A percentile compares a stretch with the other conserved stretches of the same genome.
Conservation (phyloP, 2,329 filamentous ascomycete genomes). For the Paraphoma sp. region DNA sequence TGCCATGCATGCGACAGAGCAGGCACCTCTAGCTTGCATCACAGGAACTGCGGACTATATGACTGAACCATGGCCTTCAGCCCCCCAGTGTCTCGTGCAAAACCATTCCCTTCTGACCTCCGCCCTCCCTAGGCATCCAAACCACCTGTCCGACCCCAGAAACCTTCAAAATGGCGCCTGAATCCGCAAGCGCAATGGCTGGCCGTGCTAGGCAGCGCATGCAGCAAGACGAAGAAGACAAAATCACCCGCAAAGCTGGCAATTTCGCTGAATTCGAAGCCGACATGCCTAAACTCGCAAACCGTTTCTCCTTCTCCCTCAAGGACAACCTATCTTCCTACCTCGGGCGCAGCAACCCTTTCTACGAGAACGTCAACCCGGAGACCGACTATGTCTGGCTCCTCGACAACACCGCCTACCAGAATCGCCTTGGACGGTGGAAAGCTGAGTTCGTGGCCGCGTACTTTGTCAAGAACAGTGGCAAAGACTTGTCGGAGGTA, state of each 20-base stretch:
- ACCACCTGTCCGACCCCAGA: conserved; percentile 9
- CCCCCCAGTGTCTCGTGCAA: conserved; percentile 39
- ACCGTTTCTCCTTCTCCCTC: conserved; percentile 44
- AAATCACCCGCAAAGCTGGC: conserved; percentile 34
- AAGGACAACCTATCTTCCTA: conserved; percentile 49
- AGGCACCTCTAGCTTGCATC: conserved; percentile 16
- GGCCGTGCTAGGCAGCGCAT: conserved; percentile 36
- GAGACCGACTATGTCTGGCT: conserved; percentile 83
- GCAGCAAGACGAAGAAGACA: conserved; percentile 43
- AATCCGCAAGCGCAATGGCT: conserved; percentile 34
- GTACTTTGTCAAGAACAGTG: conserved; percentile 77
- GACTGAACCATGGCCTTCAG: conserved; percentile 22
- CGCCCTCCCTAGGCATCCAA: conserved; percentile 28
- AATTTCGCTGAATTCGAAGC: conserved; percentile 45
- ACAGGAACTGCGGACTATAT: conserved; percentile 20
- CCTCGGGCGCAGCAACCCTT: conserved; percentile 48
- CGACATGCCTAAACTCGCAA: conserved; percentile 43
- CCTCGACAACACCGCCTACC: conserved; percentile 86
- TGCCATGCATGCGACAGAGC: conserved; percentile 15
- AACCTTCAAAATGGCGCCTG: conserved; percentile 35
- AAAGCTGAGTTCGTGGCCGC: conserved; percentile 83
- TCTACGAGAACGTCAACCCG: conserved; percentile 57
- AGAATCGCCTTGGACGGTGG: conserved; percentile 64
- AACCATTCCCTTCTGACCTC: conserved; percentile 42
- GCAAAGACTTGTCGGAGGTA: conserved; percentile 69